phyloP scores from a whole-genome alignment of 345 rosid genomes.

The Rhizophora mangle region DNA sequence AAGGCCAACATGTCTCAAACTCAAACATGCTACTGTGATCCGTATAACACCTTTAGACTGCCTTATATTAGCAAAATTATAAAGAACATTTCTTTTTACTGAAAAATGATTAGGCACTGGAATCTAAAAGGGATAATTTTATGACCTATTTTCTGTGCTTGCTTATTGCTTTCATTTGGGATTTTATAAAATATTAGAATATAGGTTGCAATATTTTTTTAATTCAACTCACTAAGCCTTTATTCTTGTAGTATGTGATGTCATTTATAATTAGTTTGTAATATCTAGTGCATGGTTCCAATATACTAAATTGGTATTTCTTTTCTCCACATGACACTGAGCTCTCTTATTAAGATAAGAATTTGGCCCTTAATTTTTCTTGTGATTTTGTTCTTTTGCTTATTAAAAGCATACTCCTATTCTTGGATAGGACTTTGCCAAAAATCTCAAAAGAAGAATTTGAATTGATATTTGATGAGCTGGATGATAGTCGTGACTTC shows the following conservation, averaged over 20 bases:
- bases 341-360: background rate
- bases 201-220: no score
- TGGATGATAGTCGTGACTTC: slow-evolving; percentile 90
- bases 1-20: no score
- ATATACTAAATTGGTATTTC: background rate
- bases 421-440: slow-evolving; percentile 67
- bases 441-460: slow-evolving; percentile 83
- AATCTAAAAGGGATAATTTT: background rate
- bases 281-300: background rate
- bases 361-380: background rate
- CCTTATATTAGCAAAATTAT: no score
- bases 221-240: background rate
- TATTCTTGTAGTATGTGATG: background rate
- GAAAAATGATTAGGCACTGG: background rate
- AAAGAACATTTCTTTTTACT: no score
- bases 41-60: no score
- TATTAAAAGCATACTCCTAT: background rate
- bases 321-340: background rate
- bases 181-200: no score
- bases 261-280: background rate
- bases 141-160: no score
- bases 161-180: no score
- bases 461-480: slow-evolving; percentile 76
- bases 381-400: background rate
- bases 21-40: no score